Conservation (phyloP, 768 basidiomycete species). For the Wakefieldia striispora region DNA sequence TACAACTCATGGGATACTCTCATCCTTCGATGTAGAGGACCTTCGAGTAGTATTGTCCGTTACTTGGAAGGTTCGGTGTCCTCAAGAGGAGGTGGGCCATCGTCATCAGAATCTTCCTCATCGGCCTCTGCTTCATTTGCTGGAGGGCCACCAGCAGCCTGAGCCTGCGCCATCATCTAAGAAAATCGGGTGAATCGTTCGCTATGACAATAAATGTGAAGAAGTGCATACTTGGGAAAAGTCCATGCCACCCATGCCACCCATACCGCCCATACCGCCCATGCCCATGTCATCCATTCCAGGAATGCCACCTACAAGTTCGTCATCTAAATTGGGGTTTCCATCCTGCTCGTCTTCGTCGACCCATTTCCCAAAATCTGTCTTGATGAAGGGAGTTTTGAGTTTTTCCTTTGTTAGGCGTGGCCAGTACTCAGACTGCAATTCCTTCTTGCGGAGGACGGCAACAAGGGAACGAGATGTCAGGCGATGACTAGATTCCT, state of each 20-base stretch:
- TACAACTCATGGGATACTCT: slow-evolving; percentile 2
- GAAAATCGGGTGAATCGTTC: slow-evolving; percentile 2
- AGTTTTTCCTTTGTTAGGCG: slow-evolving; percentile 87
- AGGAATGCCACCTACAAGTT: slow-evolving; percentile 32
- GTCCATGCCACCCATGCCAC: slow-evolving; percentile 46
- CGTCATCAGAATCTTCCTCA: slow-evolving; percentile 45
- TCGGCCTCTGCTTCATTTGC: slow-evolving; percentile 9
- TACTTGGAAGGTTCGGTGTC: slow-evolving; percentile 43
- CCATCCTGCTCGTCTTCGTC: slow-evolving; percentile 97
- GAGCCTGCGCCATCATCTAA: slow-evolving; percentile 44
- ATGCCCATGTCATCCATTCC: slow-evolving; percentile 37
- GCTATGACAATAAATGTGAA: slow-evolving; percentile 2
- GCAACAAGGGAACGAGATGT: slow-evolving; percentile 64
- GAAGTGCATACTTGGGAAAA: slow-evolving; percentile 50
- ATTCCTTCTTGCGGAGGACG: slow-evolving; percentile 79
- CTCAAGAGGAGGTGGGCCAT: slow-evolving; percentile 81
- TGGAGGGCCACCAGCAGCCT: slow-evolving; percentile 18
- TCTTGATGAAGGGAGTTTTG: slow-evolving; percentile 83
- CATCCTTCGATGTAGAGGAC: neutral
- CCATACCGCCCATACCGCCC: slow-evolving; percentile 42
- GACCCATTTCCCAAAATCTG: slow-evolving; percentile 93
- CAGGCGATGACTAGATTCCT: slow-evolving; percentile 47
- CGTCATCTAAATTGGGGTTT: slow-evolving; percentile 40
- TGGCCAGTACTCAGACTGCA: slow-evolving; percentile 82
- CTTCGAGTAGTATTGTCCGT: neutral